Conservation (phyloP, 495 filamentous ascomycete species). For the Xeromyces bisporus region DNA sequence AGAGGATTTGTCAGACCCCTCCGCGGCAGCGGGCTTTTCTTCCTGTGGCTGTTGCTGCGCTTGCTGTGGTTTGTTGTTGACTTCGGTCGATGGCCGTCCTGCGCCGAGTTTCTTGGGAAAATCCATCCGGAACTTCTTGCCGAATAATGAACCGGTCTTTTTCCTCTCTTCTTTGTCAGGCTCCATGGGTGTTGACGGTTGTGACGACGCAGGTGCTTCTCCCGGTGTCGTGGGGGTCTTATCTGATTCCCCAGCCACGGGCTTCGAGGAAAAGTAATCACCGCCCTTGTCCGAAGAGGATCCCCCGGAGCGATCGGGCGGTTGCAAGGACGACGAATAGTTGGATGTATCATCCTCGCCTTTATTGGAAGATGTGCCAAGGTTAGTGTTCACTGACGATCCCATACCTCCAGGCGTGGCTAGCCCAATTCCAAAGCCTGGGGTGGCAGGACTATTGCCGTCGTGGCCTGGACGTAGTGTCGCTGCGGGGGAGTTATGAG, state of each 20-base stretch:
- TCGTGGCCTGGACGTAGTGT: constrained; percentile 54
- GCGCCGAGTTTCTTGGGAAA: constrained; percentile 80
- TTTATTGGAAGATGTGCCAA: constrained; percentile 27
- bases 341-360: constrained; percentile 14
- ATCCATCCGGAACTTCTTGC: constrained; percentile 75
- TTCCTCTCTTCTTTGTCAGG: constrained; percentile 59
- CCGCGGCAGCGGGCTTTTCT: constrained; percentile 56
- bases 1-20: constrained; percentile 53
- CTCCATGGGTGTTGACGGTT: constrained; percentile 42
- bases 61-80: constrained; percentile 56
- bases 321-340: constrained; percentile 11
- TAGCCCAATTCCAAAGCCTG: constrained; percentile 59
- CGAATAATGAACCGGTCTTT: constrained; percentile 51
- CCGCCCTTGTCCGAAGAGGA: constrained; percentile 31
- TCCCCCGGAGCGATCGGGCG: constrained; percentile 27
- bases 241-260: constrained; percentile 12
- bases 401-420: constrained; percentile 44
- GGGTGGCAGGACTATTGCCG: constrained; percentile 41
- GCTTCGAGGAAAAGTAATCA: constrained; percentile 50
- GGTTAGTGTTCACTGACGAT: constrained; percentile 9
- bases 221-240: constrained; percentile 29
- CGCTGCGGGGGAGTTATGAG: constrained; percentile 27
- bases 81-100: constrained; percentile 57
- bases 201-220: constrained; percentile 31
- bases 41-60: constrained; percentile 54